Conservation (phyloP, 2,329 filamentous ascomycete genomes). For the Thelonectria rubi region DNA sequence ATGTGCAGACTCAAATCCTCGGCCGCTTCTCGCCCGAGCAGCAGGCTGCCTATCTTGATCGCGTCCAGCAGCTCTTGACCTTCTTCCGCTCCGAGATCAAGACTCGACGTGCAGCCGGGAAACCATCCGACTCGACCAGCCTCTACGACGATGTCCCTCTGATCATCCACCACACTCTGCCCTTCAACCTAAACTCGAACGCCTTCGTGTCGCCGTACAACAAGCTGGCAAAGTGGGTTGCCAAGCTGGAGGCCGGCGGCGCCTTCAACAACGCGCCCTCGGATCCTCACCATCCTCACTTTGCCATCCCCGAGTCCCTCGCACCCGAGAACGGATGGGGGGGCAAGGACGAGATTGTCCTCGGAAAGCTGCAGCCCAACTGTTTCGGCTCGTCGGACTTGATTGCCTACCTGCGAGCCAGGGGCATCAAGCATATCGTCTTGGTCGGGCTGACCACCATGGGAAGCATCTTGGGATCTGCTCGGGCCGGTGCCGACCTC, state of each 20-base stretch:
- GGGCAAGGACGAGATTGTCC: neutral
- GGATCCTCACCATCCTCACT: neutral
- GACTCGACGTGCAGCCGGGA: neutral
- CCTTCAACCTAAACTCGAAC: neutral
- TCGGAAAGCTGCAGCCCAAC: neutral
- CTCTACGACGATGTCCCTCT: neutral
- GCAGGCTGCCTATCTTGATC: neutral
- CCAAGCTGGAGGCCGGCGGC: neutral
- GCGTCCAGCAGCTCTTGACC: neutral
- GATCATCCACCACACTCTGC: neutral
- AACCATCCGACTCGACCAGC: neutral
- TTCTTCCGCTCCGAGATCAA: slow-evolving; percentile 1
- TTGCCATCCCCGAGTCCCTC: neutral
- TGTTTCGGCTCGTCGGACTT: neutral
- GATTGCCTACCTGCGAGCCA: neutral
- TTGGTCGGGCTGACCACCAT: neutral
- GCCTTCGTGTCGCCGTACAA: neutral
- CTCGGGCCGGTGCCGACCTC: neutral
- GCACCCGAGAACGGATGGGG: neutral
- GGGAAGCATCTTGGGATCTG: neutral
- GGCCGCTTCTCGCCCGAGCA: neutral
- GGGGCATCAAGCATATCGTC: neutral
- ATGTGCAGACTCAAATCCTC: neutral
- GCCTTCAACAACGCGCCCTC: neutral
- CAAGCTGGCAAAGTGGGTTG: neutral